These are phyloP conservation scores for Teratosphaeria gauchensis DNA, from an alignment of 2,329 filamentous ascomycete genomes.

Conservation along the genomic window DNA sequence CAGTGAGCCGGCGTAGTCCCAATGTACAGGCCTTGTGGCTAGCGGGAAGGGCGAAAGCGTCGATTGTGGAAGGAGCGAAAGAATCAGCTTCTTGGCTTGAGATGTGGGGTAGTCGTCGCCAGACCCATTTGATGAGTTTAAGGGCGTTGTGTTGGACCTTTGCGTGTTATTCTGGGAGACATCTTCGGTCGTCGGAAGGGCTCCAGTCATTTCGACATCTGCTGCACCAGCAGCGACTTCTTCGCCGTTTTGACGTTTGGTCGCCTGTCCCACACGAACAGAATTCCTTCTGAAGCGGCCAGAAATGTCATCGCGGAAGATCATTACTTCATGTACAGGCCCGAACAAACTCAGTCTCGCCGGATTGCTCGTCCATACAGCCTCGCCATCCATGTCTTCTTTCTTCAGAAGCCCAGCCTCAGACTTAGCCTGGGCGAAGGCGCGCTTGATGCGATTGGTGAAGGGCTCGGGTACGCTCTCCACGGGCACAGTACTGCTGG, in stretches of 20 bases:
- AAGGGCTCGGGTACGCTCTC: conserved; percentile 77
- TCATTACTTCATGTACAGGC: conserved; percentile 72
- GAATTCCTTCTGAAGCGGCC: conserved; percentile 67
- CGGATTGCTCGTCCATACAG: conserved; percentile 84
- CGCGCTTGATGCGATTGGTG: conserved; percentile 73
- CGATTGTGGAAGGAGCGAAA: conserved; percentile 84
- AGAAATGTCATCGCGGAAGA: conserved; percentile 81
- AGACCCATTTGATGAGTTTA: neutral
- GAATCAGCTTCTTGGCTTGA: conserved; percentile 52
- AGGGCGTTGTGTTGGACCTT: conserved; percentile 7
- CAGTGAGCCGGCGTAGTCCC: conserved; percentile 68
- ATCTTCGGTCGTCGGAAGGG: conserved; percentile 16
- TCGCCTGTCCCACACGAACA: conserved; percentile 54
- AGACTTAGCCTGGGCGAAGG: conserved; percentile 67
- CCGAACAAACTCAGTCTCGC: conserved; percentile 76
- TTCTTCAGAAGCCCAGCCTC: conserved; percentile 45
- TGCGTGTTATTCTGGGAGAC: conserved; percentile 6
- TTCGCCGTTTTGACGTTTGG: conserved; percentile 19
- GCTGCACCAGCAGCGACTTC: conserved; percentile 21
- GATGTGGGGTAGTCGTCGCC: conserved; percentile 11
- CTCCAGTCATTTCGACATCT: conserved; percentile 21
- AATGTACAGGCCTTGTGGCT: conserved; percentile 70
- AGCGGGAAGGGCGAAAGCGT: conserved; percentile 80
- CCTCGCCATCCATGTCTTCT: conserved; percentile 54
- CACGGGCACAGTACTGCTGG: conserved; percentile 59